phyloP scores from a whole-genome alignment of 345 rosid species.

The Aegle marmelos region DNA sequence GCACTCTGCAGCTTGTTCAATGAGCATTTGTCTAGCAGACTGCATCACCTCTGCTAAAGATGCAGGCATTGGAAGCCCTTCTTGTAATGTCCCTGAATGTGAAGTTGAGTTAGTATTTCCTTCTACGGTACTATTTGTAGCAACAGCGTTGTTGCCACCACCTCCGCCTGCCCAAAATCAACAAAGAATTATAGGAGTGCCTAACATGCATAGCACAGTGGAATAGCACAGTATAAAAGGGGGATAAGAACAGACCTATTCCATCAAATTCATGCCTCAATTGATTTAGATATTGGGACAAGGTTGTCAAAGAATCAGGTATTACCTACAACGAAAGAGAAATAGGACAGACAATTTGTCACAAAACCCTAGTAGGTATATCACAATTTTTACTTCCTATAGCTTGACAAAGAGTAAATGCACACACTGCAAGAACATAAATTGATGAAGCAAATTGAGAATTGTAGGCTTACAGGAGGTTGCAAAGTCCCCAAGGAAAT shows the following conservation, averaged over 20 bases:
- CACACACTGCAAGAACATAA: neutral
- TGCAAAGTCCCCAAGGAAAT: slow-evolving; percentile 47
- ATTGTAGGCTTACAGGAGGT: slow-evolving; percentile 54
- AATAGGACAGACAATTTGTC: neutral
- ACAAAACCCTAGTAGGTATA: slow-evolving; percentile 7
- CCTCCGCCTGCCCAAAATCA: slow-evolving; percentile 38
- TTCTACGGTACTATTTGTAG: slow-evolving; percentile 25
- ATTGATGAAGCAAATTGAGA: slow-evolving; percentile 1
- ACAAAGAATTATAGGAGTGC: slow-evolving; percentile 10
- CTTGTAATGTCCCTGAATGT: slow-evolving; percentile 29
- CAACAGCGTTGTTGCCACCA: slow-evolving; percentile 28
- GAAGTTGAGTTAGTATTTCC: slow-evolving; percentile 33
- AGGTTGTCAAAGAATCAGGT: slow-evolving; percentile 65
- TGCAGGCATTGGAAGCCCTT: slow-evolving; percentile 70
- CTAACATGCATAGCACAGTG: slow-evolving; percentile 2
- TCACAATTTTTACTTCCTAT: neutral
- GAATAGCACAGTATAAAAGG: neutral
- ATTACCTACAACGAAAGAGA: slow-evolving; percentile 45
- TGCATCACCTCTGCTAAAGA: slow-evolving; percentile 58
- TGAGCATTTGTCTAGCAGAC: slow-evolving; percentile 57
- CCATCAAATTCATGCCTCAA: slow-evolving; percentile 47
- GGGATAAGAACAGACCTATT: slow-evolving; percentile 38
- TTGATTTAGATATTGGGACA: slow-evolving; percentile 55
- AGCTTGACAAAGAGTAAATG: neutral
- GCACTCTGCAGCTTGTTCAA: slow-evolving; percentile 56